Conservation (phyloP, 2,329 filamentous ascomycete species). For the Blumeria hordei region DNA sequence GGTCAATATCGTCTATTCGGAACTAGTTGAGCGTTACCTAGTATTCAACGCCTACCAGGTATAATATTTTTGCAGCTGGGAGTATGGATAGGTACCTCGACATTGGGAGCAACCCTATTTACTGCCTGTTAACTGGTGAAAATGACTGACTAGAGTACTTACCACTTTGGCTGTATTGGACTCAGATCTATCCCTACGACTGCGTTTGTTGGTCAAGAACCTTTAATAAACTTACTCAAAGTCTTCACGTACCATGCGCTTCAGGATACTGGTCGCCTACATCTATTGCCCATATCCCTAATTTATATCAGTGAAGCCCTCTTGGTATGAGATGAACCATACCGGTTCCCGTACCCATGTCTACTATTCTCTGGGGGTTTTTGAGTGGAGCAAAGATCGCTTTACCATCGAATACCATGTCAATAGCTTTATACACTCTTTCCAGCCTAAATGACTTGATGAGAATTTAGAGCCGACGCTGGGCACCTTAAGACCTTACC, state of each 20-base stretch:
- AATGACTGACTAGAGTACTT: background rate
- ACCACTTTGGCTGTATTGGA: slow-evolving; percentile 11
- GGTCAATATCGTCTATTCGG: slow-evolving; percentile 27
- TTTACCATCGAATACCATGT: slow-evolving; percentile 16
- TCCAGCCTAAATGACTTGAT: slow-evolving; percentile 4
- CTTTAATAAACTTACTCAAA: background rate
- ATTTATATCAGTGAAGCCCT: slow-evolving; percentile 3
- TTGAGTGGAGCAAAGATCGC: slow-evolving; percentile 19
- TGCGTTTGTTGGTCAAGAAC: slow-evolving; percentile 3
- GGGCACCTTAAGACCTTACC: slow-evolving; percentile 4
- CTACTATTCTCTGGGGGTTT: slow-evolving; percentile 17
- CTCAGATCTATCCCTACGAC: slow-evolving; percentile 12
- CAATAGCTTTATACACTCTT: slow-evolving; percentile 16
- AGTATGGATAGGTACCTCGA: slow-evolving; percentile 10
- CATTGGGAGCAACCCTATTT: slow-evolving; percentile 8
- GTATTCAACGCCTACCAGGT: too few species aligned
- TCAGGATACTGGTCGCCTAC: slow-evolving; percentile 7
- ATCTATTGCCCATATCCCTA: slow-evolving; percentile 10
- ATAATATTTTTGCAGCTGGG: too few species aligned
- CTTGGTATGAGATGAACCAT: background rate
- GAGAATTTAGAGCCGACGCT: slow-evolving; percentile 4
- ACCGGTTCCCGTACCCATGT: slow-evolving; percentile 19
- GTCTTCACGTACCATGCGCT: slow-evolving; percentile 3
- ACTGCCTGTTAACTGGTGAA: background rate
- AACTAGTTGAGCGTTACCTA: slow-evolving; percentile 7